These are phyloP conservation scores for Zygotorulaspora mrakii DNA, from an alignment of 1,139 yeast species.

Conservation along the genomic window DNA sequence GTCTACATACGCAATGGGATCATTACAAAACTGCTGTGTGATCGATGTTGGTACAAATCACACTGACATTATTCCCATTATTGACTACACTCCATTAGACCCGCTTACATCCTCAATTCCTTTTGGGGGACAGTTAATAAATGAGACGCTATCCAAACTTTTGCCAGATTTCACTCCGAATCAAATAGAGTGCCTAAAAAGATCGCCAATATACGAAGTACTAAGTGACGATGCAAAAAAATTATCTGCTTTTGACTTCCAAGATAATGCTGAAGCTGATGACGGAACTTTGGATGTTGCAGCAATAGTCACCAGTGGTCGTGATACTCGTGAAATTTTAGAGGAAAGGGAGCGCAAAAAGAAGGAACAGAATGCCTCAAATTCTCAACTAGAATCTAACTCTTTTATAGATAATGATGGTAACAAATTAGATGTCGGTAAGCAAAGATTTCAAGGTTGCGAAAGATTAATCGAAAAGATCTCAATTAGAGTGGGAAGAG, in stretches of 20 bases:
- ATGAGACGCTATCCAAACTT: slow-evolving; percentile 46
- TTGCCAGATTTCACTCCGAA: slow-evolving; percentile 55
- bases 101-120: slow-evolving; percentile 51
- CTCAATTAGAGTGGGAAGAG: slow-evolving; percentile 51
- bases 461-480: slow-evolving; percentile 53
- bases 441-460: slow-evolving; percentile 81
- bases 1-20: slow-evolving; percentile 69
- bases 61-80: slow-evolving; percentile 73
- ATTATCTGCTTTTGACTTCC: slow-evolving; percentile 51
- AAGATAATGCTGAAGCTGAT: slow-evolving; percentile 41
- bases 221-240: slow-evolving; percentile 59
- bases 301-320: slow-evolving; percentile 75
- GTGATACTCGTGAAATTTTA: slow-evolving; percentile 57
- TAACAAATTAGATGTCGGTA: slow-evolving; percentile 61
- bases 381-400: slow-evolving; percentile 62
- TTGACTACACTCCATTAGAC: slow-evolving; percentile 61
- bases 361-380: slow-evolving; percentile 42
- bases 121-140: slow-evolving; percentile 64
- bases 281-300: slow-evolving; percentile 87
- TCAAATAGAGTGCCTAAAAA: slow-evolving; percentile 74
- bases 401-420: slow-evolving; percentile 59
- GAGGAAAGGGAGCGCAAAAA: slow-evolving; percentile 52
- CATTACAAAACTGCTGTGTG: slow-evolving; percentile 58
- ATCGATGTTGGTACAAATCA: slow-evolving; percentile 77
- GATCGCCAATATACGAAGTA: slow-evolving; percentile 73